Evolutionary conservation across 1,139 yeast species (phyloP).

Genomic region (Yamadazyma atlantica): DNA sequence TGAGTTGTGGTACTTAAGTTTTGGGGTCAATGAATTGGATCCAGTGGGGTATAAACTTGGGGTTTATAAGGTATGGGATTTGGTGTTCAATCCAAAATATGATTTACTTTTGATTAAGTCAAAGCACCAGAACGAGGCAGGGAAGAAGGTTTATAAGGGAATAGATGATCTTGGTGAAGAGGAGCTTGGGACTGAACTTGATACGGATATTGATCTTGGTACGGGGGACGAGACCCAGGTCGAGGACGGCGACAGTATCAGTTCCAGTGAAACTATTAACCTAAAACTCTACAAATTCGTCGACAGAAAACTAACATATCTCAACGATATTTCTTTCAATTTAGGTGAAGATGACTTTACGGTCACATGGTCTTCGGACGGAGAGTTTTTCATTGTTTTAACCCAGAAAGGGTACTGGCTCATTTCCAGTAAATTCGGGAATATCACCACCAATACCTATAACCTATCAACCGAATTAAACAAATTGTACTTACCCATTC

Average conservation of each 20-base stretch:
- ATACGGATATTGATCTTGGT: not conserved
- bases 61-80: conserved; percentile 9
- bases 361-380: conserved; percentile 38
- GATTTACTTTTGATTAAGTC: conserved; percentile 20
- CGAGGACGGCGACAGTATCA: not conserved
- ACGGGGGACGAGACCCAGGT: not conserved
- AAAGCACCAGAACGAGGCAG: not conserved
- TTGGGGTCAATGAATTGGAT: conserved; percentile 14
- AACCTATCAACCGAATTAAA: conserved; percentile 26
- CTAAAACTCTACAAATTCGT: conserved; percentile 8
- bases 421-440: conserved; percentile 38
- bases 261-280: not conserved
- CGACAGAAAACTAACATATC: conserved; percentile 5
- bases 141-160: not conserved
- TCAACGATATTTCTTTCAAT: conserved; percentile 5
- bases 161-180: conserved; percentile 3
- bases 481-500: conserved; percentile 24
- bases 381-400: conserved; percentile 29
- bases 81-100: conserved; percentile 28
- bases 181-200: too few relatives aligned
- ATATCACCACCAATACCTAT: conserved; percentile 28
- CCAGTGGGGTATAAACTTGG: conserved; percentile 18
- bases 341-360: conserved; percentile 8
- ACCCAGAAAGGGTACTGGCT: conserved; percentile 31
- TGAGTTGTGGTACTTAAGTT: conserved; percentile 30